phyloP scores from a whole-genome alignment of 805 yeast genomes.

The Candida piceae region DNA sequence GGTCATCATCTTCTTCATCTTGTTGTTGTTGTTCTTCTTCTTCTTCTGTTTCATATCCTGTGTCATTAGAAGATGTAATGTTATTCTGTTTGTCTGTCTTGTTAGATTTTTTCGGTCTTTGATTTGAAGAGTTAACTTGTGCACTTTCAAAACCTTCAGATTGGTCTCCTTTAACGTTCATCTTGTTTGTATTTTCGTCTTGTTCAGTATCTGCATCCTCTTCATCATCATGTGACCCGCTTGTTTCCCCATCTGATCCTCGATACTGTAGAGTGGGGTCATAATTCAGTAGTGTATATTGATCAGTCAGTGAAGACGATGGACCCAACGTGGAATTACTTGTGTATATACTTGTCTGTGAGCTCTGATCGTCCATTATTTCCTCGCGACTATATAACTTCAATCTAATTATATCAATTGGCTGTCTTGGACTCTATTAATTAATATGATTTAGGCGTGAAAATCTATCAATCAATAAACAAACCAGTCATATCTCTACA shows the following conservation, averaged over 20 bases:
- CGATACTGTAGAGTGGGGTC: background rate
- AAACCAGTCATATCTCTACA: too few relatives aligned
- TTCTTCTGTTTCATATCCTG: too few relatives aligned
- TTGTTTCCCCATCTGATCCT: background rate
- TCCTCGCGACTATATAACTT: background rate
- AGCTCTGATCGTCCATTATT: slow-evolving; percentile 18
- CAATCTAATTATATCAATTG: too few relatives aligned
- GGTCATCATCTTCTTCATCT: slow-evolving; percentile 43
- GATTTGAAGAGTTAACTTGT: too few relatives aligned
- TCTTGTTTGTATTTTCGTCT: background rate
- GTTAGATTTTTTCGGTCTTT: background rate
- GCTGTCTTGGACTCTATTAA: too few relatives aligned
- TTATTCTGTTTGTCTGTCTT: background rate
- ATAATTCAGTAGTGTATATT: slow-evolving; percentile 8
- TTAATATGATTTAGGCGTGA: too few relatives aligned
- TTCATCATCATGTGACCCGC: background rate
- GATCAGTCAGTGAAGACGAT: slow-evolving; percentile 10
- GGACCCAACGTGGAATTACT: slow-evolving; percentile 17
- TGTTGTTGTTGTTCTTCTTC: slow-evolving; percentile 2
- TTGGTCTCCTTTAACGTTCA: background rate
- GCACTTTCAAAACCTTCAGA: too few relatives aligned
- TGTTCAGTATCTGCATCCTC: background rate
- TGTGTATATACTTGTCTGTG: slow-evolving; percentile 16
- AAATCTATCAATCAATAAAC: too few relatives aligned
- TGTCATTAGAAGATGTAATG: too few relatives aligned